Base-by-base conservation (phyloP, 2,329 filamentous ascomycete species). In the Neocucurbitaria cava region DNA sequence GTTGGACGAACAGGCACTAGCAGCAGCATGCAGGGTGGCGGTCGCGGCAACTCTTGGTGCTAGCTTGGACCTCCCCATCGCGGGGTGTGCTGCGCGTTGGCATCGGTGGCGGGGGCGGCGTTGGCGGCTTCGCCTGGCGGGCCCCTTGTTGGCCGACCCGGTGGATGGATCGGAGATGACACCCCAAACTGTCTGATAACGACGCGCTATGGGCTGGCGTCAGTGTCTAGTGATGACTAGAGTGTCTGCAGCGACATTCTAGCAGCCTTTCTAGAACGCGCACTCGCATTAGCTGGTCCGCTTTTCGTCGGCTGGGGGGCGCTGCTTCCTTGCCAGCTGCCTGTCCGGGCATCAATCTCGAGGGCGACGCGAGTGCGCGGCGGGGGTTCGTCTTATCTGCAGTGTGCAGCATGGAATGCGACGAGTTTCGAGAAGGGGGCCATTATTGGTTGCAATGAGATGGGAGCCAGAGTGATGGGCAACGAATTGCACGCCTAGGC, bases 21-120 rank as follows among this genome's bases (percentile, higher is more conserved):
- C 52, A 58, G 49, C 49, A 39, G 31, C 10, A 46, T 45, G 49
- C 46, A 52, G 31, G 49, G 54, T 62, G 57, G 59, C 59, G 54
- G 54, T 33, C 51, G 52, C 52, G 51, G 59, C 58, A 44, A 46
- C 21, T 50, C 52, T 58, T 58, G 54, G 54, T 30, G 46, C 35
- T 57, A 46, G 50, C 62, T 63, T 64, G 63, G 64, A 64, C 58
- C 54, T 64, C 64, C 59, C 59, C 56, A 54, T 73, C 38, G 73
- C 43, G 33, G 46, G 52, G 45, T n/a, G 45, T 15, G 39, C 2
- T 59, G 57, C 57, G 53, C 50, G 52, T 59, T 60, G 58, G 58
- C 58, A 58, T 47, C 50, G 51, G 61, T 59, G 47, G 53, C 59
- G 57, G 61, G 53, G 46, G 52, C 28, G 46, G 46, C 49, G 52